A percentile compares a stretch with the other conserved stretches of the same genome.
phyloP scores from a whole-genome alignment of 305 asterid species.

The Fraxinus ornus region DNA sequence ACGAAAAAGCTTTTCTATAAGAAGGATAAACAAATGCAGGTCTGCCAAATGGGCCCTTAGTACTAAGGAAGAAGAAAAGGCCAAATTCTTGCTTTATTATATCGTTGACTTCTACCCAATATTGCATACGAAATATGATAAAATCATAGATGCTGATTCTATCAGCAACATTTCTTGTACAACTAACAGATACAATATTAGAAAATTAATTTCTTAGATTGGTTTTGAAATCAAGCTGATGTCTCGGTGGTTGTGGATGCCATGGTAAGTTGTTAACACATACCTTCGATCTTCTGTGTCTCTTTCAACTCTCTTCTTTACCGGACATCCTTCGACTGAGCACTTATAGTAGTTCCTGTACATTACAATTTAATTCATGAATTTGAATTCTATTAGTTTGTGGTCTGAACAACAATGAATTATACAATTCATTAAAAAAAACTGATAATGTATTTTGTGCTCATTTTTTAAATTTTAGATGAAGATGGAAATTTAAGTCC shows the following conservation, averaged over 20 bases:
- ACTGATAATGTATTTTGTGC: neutral
- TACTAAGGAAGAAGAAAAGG: neutral
- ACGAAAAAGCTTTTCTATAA: neutral
- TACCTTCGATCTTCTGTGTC: constrained; percentile 41
- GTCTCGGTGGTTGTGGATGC: constrained; percentile 46
- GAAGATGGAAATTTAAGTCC: too few relatives aligned
- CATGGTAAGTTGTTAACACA: constrained; percentile 51
- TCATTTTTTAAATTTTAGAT: neutral
- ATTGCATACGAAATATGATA: neutral
- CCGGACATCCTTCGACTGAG: constrained; percentile 43
- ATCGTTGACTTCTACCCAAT: neutral
- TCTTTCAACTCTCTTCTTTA: constrained; percentile 53
- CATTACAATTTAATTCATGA: neutral
- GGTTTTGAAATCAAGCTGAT: neutral
- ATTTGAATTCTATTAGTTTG: neutral
- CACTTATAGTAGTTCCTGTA: constrained; percentile 54
- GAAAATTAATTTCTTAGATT: neutral
- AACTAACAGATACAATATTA: neutral
- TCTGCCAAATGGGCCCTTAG: neutral
- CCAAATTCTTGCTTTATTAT: neutral
- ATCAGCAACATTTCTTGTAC: neutral
- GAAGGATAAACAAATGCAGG: neutral
- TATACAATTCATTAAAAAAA: neutral
- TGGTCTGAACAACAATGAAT: neutral
- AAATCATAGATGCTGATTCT: neutral